Conservation (phyloP, 2,329 filamentous ascomycete species). For the Paracoccidioides brasiliensis region DNA sequence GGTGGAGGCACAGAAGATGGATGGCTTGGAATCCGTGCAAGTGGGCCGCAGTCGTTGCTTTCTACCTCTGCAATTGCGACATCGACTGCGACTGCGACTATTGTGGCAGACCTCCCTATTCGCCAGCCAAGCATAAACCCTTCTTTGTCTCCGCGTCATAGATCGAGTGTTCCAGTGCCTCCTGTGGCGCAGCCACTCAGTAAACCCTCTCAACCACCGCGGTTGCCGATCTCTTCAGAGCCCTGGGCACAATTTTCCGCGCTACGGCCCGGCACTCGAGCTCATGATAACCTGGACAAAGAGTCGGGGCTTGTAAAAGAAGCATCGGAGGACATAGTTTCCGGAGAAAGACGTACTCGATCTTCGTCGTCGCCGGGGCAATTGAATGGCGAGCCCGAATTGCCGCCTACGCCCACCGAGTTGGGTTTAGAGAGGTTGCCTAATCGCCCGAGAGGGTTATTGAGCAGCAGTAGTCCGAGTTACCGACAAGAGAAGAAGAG, state of each 20-base stretch:
- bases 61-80: not conserved
- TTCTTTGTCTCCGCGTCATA: constrained; percentile 16
- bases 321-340: constrained; percentile 5
- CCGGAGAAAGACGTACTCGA: not conserved
- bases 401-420: constrained; percentile 41
- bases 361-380: constrained; percentile 3
- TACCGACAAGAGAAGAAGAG: constrained; percentile 17
- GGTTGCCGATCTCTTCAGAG: not conserved
- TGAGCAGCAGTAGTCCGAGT: constrained; percentile 28
- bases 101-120: not conserved
- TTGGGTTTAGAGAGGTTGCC: constrained; percentile 25
- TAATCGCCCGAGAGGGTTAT: constrained; percentile 15
- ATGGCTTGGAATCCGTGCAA: constrained; percentile 22
- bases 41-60: constrained; percentile 25
- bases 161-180: constrained; percentile 14
- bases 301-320: not conserved
- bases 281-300: not conserved
- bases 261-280: not conserved
- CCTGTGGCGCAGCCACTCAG: not conserved
- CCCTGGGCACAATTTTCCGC: not conserved
- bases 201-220: not conserved
- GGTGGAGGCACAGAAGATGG: constrained; percentile 8
- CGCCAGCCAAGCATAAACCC: not conserved
- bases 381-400: constrained; percentile 45
- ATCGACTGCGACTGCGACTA: not conserved